Evolutionary conservation across 305 asterid genomes (phyloP).

Genomic region (Galium porrigens): DNA sequence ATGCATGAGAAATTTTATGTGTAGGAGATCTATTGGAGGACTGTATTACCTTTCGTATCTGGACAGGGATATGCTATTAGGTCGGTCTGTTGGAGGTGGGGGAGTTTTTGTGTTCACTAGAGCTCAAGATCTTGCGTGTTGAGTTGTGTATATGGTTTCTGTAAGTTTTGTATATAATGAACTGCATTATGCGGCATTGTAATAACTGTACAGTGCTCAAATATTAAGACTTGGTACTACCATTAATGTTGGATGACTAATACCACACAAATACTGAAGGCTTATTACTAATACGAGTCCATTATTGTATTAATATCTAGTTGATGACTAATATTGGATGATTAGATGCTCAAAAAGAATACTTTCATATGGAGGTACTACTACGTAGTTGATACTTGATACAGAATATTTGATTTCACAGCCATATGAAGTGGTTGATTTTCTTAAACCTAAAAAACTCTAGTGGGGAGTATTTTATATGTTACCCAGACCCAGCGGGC

Average conservation of each 20-base stretch:
- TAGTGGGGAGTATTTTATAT: no score
- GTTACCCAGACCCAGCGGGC: no score
- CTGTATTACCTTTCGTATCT: constrained; percentile 68
- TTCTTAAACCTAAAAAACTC: not conserved
- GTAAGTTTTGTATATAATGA: not conserved
- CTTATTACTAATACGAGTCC: not conserved
- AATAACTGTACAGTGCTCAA: not conserved
- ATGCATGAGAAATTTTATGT: constrained; percentile 11
- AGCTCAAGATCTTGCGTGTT: constrained; percentile 25
- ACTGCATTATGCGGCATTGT: not conserved
- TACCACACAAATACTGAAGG: not conserved
- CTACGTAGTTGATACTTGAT: not conserved
- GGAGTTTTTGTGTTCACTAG: constrained; percentile 68
- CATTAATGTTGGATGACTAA: not conserved
- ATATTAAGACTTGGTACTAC: not conserved
- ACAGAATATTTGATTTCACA: no score
- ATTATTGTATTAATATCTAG: not conserved
- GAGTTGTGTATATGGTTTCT: not conserved
- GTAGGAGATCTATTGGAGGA: constrained; percentile 66
- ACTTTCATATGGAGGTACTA: not conserved
- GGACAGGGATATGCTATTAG: constrained; percentile 66
- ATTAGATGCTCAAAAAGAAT: not conserved
- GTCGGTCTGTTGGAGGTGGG: constrained; percentile 82
- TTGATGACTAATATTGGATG: not conserved
- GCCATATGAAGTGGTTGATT: not conserved